Conservation (phyloP, 2,329 filamentous ascomycete species). For the Chaetomiaceae sp. region DNA sequence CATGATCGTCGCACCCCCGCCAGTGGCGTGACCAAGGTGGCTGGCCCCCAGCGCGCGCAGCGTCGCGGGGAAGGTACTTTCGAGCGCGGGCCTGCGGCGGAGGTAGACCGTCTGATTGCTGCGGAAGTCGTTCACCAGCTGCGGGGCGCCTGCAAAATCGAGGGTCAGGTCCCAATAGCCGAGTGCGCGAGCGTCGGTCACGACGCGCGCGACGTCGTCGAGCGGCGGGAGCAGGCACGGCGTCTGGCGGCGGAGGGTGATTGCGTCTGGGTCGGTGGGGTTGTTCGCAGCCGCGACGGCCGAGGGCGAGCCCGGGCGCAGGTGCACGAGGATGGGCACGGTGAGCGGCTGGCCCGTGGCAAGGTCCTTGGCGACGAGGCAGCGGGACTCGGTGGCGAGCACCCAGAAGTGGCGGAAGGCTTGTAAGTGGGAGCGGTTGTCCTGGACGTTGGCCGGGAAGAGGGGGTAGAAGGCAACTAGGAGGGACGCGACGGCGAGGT, state of each 20-base stretch:
- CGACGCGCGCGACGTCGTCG: conserved; percentile 53
- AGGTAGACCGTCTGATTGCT: conserved; percentile 69
- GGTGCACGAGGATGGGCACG: conserved; percentile 61
- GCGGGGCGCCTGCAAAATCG: conserved; percentile 60
- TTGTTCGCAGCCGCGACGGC: conserved; percentile 35
- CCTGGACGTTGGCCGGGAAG: conserved; percentile 81
- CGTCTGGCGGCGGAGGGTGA: conserved; percentile 40
- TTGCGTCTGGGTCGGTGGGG: conserved; percentile 30
- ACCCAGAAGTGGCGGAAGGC: conserved; percentile 98
- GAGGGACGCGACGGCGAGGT: conserved; percentile 78
- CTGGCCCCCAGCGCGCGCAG: conserved; percentile 60
- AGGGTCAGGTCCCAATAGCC: conserved; percentile 77
- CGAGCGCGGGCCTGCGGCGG: conserved; percentile 60
- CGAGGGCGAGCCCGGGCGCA: conserved; percentile 38
- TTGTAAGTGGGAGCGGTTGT: conserved; percentile 91
- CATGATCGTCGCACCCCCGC: no score
- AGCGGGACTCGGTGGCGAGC: conserved; percentile 81
- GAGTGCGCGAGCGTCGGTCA: conserved; percentile 54
- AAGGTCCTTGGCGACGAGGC: conserved; percentile 80
- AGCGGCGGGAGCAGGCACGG: conserved; percentile 61
- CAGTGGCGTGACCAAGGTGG: no score
- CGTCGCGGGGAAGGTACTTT: conserved; percentile 66
- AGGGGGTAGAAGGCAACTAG: conserved; percentile 91
- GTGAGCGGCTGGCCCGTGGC: conserved; percentile 75
- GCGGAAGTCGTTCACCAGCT: conserved; percentile 58